Base-by-base conservation (phyloP, 768 basidiomycete species). In the Auricularia heimuer region DNA sequence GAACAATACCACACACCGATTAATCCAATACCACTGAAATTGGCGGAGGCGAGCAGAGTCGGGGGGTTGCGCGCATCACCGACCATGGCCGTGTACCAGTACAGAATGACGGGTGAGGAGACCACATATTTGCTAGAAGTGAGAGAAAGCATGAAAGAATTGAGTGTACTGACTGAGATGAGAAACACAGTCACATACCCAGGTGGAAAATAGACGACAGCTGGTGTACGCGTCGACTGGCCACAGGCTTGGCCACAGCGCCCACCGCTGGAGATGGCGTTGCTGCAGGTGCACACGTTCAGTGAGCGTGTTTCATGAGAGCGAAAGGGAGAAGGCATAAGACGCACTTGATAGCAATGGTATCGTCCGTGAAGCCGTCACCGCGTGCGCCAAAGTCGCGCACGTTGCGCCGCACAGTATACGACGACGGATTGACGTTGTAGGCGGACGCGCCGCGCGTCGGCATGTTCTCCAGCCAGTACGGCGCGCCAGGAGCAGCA, bases 351-450 rank as follows among this genome's bases (percentile, higher is more conserved):
- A 90, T 90, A 3, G 90, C 90, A 60, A 75, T 81, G 14, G 89
- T 89, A 67, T 92, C 90, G 70, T 92, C 90, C 1, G 83, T 81
- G 1, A 85, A 76, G 67, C 90, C 90, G 74, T 89, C 85, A 37
- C 78, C 79, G 65, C 73, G 75, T 42, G 84, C 84, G 60, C 83
- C 79, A 65, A 77, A 71, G 58, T 67, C 66, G 58, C 70, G 70
- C 47, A 71, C 71, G 47, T 69, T 71, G 42, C 70, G 68, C 63
- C 62, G 70, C 10, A 69, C 68, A 24, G 66, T 64, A 62, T 71
- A 71, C 56, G 24, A 24, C 12, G 63, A 35, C 21, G 29, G 29
- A 29, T 29, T 29, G 29, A 29, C 29, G 29, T 47, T 33, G 63
- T 60, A 64, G 24, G 63, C 11, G 35, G 47, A 47, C n/a, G 18